Evolutionary conservation across 2,329 filamentous ascomycete species (phyloP).

Genomic region (Aspergillus versicolor): DNA sequence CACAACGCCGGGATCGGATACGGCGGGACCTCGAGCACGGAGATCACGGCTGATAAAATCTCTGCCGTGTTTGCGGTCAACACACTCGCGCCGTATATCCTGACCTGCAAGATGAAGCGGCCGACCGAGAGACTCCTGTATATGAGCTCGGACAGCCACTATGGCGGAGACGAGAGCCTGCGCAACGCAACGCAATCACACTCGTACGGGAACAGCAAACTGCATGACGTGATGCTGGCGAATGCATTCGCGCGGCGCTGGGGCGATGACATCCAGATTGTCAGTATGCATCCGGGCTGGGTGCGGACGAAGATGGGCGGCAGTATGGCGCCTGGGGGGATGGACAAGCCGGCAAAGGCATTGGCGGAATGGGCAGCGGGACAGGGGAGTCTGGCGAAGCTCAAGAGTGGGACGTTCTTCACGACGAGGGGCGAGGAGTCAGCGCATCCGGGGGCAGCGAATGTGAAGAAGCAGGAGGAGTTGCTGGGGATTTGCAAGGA

Average conservation of each 20-base stretch:
- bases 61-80: constrained; percentile 57
- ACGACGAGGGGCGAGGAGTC: constrained; percentile 23
- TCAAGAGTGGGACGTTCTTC: constrained; percentile 20
- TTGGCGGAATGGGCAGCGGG: constrained; percentile 48
- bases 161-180: constrained; percentile 45
- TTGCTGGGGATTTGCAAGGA: constrained; percentile 17
- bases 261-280: constrained; percentile 48
- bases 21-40: constrained; percentile 33
- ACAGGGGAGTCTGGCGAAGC: constrained; percentile 18
- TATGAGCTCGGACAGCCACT: constrained; percentile 54
- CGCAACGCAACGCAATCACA: constrained; percentile 35
- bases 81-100: constrained; percentile 57
- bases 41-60: constrained; percentile 47
- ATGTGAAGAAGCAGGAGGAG: constrained; percentile 30
- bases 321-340: constrained; percentile 45
- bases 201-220: constrained; percentile 57
- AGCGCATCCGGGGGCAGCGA: constrained; percentile 25
- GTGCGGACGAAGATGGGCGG: constrained; percentile 58
- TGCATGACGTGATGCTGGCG: constrained; percentile 57
- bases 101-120: constrained; percentile 50
- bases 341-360: constrained; percentile 49
- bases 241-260: constrained; percentile 52
- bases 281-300: constrained; percentile 55
- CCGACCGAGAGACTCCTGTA: constrained; percentile 53
- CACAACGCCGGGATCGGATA: constrained; percentile 58